Evolutionary conservation across 2,329 filamentous ascomycete genomes (phyloP), one percentile per base, ranked within the genome.

Genomic region (Exserohilum turcica): DNA sequence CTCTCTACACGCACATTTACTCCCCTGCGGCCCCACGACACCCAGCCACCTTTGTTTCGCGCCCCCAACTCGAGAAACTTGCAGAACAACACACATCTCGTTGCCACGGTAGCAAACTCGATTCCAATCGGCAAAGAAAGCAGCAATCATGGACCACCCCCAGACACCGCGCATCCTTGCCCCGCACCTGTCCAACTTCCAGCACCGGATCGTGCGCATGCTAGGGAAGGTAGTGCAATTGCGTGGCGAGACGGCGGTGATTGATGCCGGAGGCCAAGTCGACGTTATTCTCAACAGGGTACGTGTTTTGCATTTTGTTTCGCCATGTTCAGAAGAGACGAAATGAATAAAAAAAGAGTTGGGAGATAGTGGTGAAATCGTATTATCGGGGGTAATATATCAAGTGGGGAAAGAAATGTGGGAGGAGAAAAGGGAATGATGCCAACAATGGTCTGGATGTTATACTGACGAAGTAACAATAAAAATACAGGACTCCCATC

Each of bases 211-310:
- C 57, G 90, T 97, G 58, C 92, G 92, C 65, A 81, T 97, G 49
- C 82, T 96, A 5, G 94, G 94, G 67, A 92, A 89, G 67, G 92
- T 97, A 40, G 84, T 85, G 3, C 87, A 94, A 67, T 81, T 97
- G 19, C 87, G 87, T 45, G 92, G 92, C 62, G 90, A 94, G 46
- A 83, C 84, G 44, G 93, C 92, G 0, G 85, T 86, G 5, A 83
- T 97, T 27, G 91, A 96, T 52, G 88, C 91, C 5, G 88, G 80
- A 2, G 93, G 93, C 0, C 83, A 86, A 18, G 84, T 97, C 21
- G 90, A 86, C 0, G 80, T 91, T 2, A 78, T 88, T 15, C 74
- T 97, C 61, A 92, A 90, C 71, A 82, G 87, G 44, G 89, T 92
- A 78, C 56, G 82, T 27, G 10, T 24, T 24, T 5, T 12, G 1